Conservation (phyloP, 257 asterid species). For the Linaria vulgaris region DNA sequence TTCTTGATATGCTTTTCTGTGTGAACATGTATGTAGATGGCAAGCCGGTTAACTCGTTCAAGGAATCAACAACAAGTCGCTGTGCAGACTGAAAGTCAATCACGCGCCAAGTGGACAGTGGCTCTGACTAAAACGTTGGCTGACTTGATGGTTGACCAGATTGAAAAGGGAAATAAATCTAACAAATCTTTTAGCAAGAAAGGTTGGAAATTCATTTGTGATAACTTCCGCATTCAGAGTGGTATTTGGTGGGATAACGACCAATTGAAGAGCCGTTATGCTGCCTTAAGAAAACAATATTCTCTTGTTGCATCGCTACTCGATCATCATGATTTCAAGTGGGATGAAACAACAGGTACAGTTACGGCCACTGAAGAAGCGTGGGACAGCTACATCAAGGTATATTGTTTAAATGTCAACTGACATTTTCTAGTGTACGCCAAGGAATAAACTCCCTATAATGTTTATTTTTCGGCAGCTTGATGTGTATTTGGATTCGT, state of each 20-base stretch:
- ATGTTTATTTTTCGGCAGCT: neutral
- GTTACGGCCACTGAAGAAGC: conserved; percentile 63
- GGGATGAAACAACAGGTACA: conserved; percentile 66
- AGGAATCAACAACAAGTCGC: conserved; percentile 37
- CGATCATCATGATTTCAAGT: conserved; percentile 52
- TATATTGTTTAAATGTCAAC: conserved; percentile 19
- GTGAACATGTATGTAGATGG: conserved; percentile 55
- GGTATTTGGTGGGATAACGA: conserved; percentile 76
- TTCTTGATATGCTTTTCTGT: conserved; percentile 21
- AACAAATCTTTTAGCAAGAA: conserved; percentile 67
- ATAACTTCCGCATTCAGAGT: conserved; percentile 63
- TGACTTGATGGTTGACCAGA: conserved; percentile 71
- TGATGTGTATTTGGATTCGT: too few species aligned
- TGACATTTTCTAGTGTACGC: neutral
- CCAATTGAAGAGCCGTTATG: conserved; percentile 67
- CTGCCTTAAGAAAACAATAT: conserved; percentile 69
- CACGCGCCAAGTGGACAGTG: conserved; percentile 81
- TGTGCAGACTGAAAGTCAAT: conserved; percentile 56
- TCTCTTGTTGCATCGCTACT: conserved; percentile 43
- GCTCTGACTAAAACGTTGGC: conserved; percentile 53
- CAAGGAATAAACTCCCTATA: neutral
- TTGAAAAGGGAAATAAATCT: conserved; percentile 53
- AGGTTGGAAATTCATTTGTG: conserved; percentile 74
- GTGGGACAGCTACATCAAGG: conserved; percentile 71
- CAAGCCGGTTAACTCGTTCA: conserved; percentile 58